These are phyloP conservation scores for Corylus avellana DNA, from an alignment of 306 rosid genomes.

Conservation along the genomic window DNA sequence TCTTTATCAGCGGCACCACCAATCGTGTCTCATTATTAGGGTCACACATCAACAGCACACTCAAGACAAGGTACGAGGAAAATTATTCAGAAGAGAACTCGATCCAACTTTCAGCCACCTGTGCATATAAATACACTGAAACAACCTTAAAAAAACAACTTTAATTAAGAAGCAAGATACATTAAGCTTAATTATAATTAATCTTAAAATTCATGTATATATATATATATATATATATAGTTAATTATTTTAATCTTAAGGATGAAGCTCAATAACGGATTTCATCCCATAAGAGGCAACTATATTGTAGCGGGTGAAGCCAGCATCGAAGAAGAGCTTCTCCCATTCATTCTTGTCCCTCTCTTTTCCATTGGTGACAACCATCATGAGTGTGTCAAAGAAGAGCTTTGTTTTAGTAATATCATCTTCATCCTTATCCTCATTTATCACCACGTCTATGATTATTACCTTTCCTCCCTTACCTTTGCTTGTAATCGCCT, in stretches of 20 bases:
- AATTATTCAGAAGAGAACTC: too few species aligned
- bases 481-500: conserved; percentile 41
- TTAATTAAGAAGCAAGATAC: too few species aligned
- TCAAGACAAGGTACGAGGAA: too few species aligned
- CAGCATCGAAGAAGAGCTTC: conserved; percentile 47
- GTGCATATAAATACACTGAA: too few species aligned
- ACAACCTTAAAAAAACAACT: too few species aligned
- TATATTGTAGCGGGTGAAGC: conserved; percentile 45
- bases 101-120: too few species aligned
- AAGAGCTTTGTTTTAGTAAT: conserved; percentile 39
- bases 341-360: conserved; percentile 58
- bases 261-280: conserved; percentile 60
- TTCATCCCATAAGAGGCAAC: conserved; percentile 34
- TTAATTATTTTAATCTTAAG: conserved; percentile 17
- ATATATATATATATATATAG: too few species aligned
- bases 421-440: conserved; percentile 26
- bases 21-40: too few species aligned
- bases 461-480: conserved; percentile 49
- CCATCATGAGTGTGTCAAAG: conserved; percentile 50
- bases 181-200: too few species aligned
- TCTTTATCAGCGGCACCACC: too few species aligned
- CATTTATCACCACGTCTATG: conserved; percentile 49
- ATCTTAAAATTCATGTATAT: too few species aligned
- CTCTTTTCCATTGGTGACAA: conserved; percentile 39
- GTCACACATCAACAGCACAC: too few species aligned